phyloP scores from a whole-genome alignment of 768 basidiomycete species.

The Phaeotremella fagi region DNA sequence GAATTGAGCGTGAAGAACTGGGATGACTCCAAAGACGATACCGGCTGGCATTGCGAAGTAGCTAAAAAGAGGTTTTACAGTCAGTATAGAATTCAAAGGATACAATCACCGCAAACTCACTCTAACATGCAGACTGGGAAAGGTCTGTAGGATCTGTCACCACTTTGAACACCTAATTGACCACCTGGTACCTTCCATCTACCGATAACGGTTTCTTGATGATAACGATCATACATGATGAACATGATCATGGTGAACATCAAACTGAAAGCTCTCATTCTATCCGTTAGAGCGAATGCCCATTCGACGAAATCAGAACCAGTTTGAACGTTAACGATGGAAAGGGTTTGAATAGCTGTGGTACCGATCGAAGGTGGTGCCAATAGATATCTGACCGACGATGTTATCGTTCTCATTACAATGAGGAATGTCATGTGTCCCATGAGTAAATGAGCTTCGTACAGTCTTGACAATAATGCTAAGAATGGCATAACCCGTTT shows the following conservation, averaged over 20 bases:
- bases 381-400: slow-evolving; percentile 8
- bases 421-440: slow-evolving; percentile 29
- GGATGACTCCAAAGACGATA: slow-evolving; percentile 36
- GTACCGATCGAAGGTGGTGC: slow-evolving; percentile 3
- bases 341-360: slow-evolving; percentile 10
- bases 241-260: slow-evolving; percentile 22
- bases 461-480: slow-evolving; percentile 24
- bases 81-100: not conserved
- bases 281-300: slow-evolving; percentile 18
- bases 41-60: slow-evolving; percentile 35
- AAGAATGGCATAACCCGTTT: slow-evolving; percentile 12
- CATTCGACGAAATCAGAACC: slow-evolving; percentile 14
- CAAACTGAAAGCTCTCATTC: slow-evolving; percentile 12
- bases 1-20: slow-evolving; percentile 37
- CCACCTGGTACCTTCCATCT: slow-evolving; percentile 19
- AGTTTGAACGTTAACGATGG: not conserved
- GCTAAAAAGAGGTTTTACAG: slow-evolving; percentile 1
- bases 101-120: slow-evolving; percentile 8
- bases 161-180: slow-evolving; percentile 18
- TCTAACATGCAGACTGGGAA: slow-evolving; percentile 19
- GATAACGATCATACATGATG: slow-evolving; percentile 35
- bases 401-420: slow-evolving; percentile 8
- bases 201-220: slow-evolving; percentile 22
- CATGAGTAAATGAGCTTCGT: slow-evolving; percentile 41
- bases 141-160: slow-evolving; percentile 12